These are phyloP conservation scores for Talaromyces islandicus DNA, from an alignment of 2,329 filamentous ascomycete species.

Conservation along the genomic window DNA sequence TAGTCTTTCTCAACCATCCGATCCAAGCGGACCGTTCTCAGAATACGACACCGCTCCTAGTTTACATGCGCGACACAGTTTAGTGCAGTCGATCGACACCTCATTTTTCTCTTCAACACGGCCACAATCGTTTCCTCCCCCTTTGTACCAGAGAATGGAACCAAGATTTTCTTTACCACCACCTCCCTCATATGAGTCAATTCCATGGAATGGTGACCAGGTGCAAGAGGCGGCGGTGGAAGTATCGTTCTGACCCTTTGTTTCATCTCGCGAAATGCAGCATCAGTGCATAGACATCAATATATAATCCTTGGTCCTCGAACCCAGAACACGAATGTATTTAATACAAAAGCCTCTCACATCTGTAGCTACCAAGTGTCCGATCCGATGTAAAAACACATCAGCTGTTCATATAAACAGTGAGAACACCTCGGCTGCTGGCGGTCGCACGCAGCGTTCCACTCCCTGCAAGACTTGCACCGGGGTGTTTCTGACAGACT, in stretches of 20 bases:
- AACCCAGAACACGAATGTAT: background rate
- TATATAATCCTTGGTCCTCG: background rate
- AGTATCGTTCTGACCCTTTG: background rate
- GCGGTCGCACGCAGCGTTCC: slow-evolving; percentile 1
- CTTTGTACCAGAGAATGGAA: background rate
- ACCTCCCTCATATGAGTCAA: slow-evolving; percentile 7
- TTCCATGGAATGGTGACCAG: background rate
- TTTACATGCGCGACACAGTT: background rate
- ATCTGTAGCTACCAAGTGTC: background rate
- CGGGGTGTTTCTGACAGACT: background rate
- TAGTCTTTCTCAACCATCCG: background rate
- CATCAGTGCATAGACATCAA: background rate
- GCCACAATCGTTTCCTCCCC: background rate
- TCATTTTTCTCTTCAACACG: background rate
- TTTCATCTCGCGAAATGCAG: background rate
- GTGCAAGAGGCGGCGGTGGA: background rate
- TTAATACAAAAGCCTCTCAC: background rate
- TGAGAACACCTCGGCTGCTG: slow-evolving; percentile 8
- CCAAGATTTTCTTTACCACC: background rate
- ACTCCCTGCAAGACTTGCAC: slow-evolving; percentile 10
- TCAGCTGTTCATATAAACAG: slow-evolving; percentile 10
- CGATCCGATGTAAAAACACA: slow-evolving; percentile 10
- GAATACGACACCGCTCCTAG: background rate
- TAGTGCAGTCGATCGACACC: background rate
- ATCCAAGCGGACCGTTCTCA: background rate